Evolutionary conservation across 2,329 filamentous ascomycete species (phyloP), one percentile per base, ranked within the genome.

Genomic region (Alternaria angustiovoidea): DNA sequence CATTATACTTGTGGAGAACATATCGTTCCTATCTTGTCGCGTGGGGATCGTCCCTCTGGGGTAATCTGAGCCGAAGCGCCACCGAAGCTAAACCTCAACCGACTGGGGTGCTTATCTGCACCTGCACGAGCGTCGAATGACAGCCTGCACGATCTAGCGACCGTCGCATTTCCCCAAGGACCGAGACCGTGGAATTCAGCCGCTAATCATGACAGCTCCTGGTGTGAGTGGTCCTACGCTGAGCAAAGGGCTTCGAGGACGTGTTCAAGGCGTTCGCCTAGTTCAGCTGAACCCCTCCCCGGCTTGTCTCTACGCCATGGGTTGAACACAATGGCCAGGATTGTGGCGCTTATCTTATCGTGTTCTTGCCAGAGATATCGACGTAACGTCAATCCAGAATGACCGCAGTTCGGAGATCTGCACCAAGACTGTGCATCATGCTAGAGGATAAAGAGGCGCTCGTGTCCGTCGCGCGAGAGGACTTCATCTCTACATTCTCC

Each of bases 41-140:
- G 56, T 59, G 56, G 56, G 32, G 47, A 55, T 30, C 42, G 38
- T 7, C 42, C 28, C 34, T 54, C 56, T 46, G 42, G 56, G 56
- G 56, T 32, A 48, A 43, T 48, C 34, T 24, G 5, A 55, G 43
- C 56, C 51, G 56, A 49, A 28, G 28, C 56, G 51, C 56, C n/a
- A 59, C 55, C 51, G 51, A 54, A 24, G 32, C 55, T 58, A 54
- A 44, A 18, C 34, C 54, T 26, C 14, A 22, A 28, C 14, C 26
- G 47, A 53, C 58, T 28, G 48, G 47, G 58, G 53, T 51, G 54
- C 58, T 61, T 61, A 61, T 61, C 58, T 57, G 57, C 57, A 59
- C 16, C 44, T 57, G 30, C 34, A 43, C 34, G 4, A 28, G 20
- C 20, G 47, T 52, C 58, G 58, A 61, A 61, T 57, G 32, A 48